Conservation (phyloP, 2,329 filamentous ascomycete genomes). For the Apiospora saccharicola region DNA sequence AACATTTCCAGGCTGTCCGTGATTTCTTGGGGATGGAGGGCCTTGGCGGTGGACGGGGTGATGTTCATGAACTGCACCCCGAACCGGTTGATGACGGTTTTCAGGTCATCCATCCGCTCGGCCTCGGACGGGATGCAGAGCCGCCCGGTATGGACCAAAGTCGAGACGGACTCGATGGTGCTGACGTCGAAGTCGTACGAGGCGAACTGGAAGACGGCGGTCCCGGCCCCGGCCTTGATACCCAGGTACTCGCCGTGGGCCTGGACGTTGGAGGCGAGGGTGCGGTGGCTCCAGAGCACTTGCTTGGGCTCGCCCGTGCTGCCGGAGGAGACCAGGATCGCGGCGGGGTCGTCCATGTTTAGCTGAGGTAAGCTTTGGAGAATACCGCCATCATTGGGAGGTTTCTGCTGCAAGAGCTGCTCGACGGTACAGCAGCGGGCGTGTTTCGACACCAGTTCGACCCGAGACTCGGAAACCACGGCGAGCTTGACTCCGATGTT, state of each 20-base stretch:
- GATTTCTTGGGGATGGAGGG: neutral
- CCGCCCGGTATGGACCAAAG: neutral
- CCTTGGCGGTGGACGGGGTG: neutral
- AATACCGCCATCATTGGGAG: neutral
- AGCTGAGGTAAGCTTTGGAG: neutral
- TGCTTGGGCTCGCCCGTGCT: conserved; percentile 15
- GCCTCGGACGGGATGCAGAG: neutral
- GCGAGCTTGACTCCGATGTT: neutral
- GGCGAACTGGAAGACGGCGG: neutral
- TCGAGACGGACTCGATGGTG: conserved; percentile 13
- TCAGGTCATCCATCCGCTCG: neutral
- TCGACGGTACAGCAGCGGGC: neutral
- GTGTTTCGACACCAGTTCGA: neutral
- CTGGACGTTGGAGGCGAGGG: neutral
- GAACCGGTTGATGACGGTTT: conserved; percentile 5
- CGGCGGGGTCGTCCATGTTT: neutral
- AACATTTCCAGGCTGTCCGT: neutral
- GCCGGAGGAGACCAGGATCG: neutral
- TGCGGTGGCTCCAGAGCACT: conserved; percentile 8
- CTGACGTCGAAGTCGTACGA: conserved; percentile 19
- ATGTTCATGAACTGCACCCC: neutral
- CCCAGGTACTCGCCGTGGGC: neutral
- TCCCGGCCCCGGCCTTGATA: neutral
- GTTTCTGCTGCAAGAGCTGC: neutral
- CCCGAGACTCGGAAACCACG: neutral